Base-by-base conservation (phyloP, 441 rosid species). In the Flueggea neowawraea region DNA sequence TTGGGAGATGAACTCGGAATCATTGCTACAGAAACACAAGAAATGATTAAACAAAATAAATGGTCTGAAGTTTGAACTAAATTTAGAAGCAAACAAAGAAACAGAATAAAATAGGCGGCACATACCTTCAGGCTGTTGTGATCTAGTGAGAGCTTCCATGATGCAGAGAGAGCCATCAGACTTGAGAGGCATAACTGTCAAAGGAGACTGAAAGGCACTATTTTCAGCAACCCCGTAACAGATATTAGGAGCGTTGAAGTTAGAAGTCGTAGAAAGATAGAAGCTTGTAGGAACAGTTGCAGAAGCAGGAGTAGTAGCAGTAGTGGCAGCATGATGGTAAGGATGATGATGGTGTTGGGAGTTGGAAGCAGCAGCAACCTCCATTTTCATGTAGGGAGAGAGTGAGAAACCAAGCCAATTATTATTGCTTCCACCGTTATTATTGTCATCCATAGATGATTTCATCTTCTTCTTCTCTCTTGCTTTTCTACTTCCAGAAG, bases 101-200 rank as follows among this genome's bases (percentile, higher is more conserved):
- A n/a, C 14, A 57, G 31, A 4, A 39, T 28, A 6, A 41, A 31
- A 57, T 44, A 54, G 64, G 39, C 52, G 8, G 36, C 12, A 47
- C 6, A 47, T 4, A 84, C 92, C 89, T 72, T 82, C 82, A 14
- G 85, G 79, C 63, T 75, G 79, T 16, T 82, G 88, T 62, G 99
- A 80, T 73, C 91, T 79, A 76, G 84, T 69, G 48, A 86, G 88
- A 52, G 95, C 91, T 76, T 90, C 99, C 96, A 90, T 90, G 33
- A 90, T 63, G 75, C 98, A 95, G 66, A 92, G 97, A 58, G 99
- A 91, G 43, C 97, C 99, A 54, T 95, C 97, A 66, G 99, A 90
- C 81, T 86, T 90, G 54, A 95, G 84, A 3, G 96, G 96, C 96
- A 89, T 89, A 22, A 78, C 84, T 55, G 93, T 74, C 52, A 86